A percentile compares a stretch with the other conserved stretches of the same genome.
These are phyloP conservation scores for Protomyces inouyei DNA, from an alignment of 1,139 yeast species.

Conservation along the genomic window DNA sequence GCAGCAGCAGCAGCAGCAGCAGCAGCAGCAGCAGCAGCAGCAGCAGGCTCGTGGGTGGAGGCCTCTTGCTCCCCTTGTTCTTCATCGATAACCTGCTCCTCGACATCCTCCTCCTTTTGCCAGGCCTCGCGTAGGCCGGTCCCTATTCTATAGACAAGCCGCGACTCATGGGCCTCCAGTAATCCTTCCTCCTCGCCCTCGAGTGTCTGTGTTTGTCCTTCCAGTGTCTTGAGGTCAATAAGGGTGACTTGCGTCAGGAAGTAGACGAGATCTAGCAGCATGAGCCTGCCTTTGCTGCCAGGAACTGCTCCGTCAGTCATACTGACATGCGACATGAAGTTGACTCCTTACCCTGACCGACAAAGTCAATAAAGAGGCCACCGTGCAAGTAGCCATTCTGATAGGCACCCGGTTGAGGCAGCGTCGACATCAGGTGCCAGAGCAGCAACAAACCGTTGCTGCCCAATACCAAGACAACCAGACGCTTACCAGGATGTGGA, in stretches of 20 bases:
- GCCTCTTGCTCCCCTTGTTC: background rate
- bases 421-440: background rate
- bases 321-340: too few relatives aligned
- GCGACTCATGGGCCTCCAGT: background rate
- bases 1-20: background rate
- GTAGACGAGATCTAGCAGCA: background rate
- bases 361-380: background rate
- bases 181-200: background rate
- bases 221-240: background rate
- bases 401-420: background rate
- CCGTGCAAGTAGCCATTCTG: conserved; percentile 1
- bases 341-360: background rate
- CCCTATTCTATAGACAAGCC: background rate
- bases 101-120: background rate
- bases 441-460: background rate
- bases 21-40: background rate
- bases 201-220: background rate
- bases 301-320: background rate
- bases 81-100: background rate
- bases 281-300: background rate
- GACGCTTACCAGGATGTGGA: background rate
- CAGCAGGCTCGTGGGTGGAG: background rate
- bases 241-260: background rate
- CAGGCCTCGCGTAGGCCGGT: background rate
- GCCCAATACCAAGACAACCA: background rate